A percentile compares a stretch with the other conserved stretches of the same genome.
phyloP scores from a whole-genome alignment of 768 basidiomycete species.

The Termitomyces sp. region DNA sequence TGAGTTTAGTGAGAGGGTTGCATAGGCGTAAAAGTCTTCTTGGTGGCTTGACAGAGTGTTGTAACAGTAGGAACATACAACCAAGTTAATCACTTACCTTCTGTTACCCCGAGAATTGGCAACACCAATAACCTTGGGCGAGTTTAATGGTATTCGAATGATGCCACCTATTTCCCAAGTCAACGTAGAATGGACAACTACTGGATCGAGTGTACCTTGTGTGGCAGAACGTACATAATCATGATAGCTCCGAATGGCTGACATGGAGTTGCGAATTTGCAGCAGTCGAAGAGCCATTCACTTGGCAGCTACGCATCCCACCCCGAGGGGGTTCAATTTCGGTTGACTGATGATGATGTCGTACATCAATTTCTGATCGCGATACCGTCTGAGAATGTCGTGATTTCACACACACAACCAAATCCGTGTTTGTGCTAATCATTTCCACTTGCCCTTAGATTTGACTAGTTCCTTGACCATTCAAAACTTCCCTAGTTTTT shows the following conservation, averaged over 20 bases:
- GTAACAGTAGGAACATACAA: neutral
- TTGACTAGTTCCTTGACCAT: neutral
- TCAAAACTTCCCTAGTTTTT: no score
- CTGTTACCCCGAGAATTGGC: slow-evolving; percentile 73
- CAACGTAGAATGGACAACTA: slow-evolving; percentile 3
- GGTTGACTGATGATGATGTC: neutral
- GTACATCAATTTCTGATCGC: neutral
- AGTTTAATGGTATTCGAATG: slow-evolving; percentile 63
- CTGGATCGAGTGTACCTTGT: slow-evolving; percentile 19
- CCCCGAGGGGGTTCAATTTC: neutral
- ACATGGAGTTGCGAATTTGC: slow-evolving; percentile 10
- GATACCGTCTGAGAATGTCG: neutral
- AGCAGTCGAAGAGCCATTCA: slow-evolving; percentile 23
- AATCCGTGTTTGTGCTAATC: neutral
- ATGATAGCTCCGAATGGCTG: slow-evolving; percentile 40
- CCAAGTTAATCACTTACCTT: slow-evolving; percentile 32
- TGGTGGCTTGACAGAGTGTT: slow-evolving; percentile 54
- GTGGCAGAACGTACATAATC: slow-evolving; percentile 62
- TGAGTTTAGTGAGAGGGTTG: slow-evolving; percentile 68
- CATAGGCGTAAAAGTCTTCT: slow-evolving; percentile 81
- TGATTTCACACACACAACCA: neutral
- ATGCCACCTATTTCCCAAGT: slow-evolving; percentile 42
- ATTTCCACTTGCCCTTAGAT: neutral
- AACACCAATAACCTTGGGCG: slow-evolving; percentile 74
- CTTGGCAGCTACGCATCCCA: slow-evolving; percentile 17